phyloP scores from a whole-genome alignment of 2,329 filamentous ascomycete genomes.

The Didymella keratinophila region DNA sequence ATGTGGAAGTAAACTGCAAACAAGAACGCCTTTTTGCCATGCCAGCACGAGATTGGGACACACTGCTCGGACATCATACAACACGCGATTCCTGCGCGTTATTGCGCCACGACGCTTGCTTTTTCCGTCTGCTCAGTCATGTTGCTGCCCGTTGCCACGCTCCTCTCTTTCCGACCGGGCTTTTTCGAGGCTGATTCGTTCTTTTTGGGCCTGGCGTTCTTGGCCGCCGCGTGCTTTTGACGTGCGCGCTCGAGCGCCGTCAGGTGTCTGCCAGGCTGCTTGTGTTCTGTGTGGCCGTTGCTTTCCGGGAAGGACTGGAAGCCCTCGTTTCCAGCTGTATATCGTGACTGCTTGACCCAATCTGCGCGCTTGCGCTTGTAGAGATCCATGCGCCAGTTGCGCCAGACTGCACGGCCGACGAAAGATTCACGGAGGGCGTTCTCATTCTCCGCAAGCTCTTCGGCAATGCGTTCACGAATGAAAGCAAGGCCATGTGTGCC shows the following conservation, averaged over 20 bases:
- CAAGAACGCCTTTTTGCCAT: slow-evolving; percentile 36
- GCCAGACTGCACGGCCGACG: slow-evolving; percentile 73
- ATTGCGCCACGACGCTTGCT: slow-evolving; percentile 37
- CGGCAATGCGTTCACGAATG: slow-evolving; percentile 71
- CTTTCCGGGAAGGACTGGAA: slow-evolving; percentile 60
- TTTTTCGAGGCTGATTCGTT: slow-evolving; percentile 42
- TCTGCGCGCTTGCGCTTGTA: slow-evolving; percentile 69
- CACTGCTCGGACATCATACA: slow-evolving; percentile 14
- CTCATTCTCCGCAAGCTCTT: slow-evolving; percentile 68
- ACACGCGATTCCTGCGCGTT: slow-evolving; percentile 19
- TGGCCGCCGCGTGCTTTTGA: slow-evolving; percentile 62
- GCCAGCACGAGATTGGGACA: slow-evolving; percentile 18
- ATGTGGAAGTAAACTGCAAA: slow-evolving; percentile 12
- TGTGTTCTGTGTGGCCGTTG: slow-evolving; percentile 35
- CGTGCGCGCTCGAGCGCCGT: slow-evolving; percentile 63
- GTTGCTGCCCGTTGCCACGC: slow-evolving; percentile 22
- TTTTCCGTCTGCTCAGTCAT: slow-evolving; percentile 32
- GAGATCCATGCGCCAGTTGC: slow-evolving; percentile 77
- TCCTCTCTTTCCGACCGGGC: slow-evolving; percentile 29
- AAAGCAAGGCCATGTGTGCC: slow-evolving; percentile 70
- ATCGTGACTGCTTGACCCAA: slow-evolving; percentile 69
- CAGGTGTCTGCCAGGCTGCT: slow-evolving; percentile 40
- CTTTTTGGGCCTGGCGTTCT: slow-evolving; percentile 47
- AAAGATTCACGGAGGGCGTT: slow-evolving; percentile 68
- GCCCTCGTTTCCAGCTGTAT: slow-evolving; percentile 59